Evolutionary conservation across 208 protist genomes (phyloP), one percentile per base, ranked within the genome.

Genomic region (Borovskyia barvae): DNA sequence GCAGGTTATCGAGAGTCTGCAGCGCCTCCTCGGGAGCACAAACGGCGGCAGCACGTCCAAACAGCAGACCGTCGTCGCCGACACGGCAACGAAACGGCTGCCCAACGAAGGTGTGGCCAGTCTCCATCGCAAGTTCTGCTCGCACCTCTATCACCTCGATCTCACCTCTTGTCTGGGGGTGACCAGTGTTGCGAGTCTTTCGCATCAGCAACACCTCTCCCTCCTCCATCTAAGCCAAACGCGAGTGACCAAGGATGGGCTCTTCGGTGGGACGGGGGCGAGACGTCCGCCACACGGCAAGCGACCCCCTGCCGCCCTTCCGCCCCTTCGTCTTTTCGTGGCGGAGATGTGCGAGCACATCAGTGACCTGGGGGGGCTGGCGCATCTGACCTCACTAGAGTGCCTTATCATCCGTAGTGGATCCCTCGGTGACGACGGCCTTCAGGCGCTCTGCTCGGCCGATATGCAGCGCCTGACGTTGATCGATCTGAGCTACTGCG

Each of bases 401-500:
- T 80, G 77, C 46, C 45, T 87, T 37, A 75, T 82, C 57, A 58
- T 82, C n/a, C 71, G 80, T 28, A 87, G 76, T 50, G 72, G 72
- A 9, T 75, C 65, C 32, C 80, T 87, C 29, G 61, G 67, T 24
- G 66, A 64, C 29, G 47, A 66, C 33, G 69, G 73, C 8, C 61
- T 80, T 49, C 48, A 37, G 22, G 17, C 46, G 7, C 0, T 58
- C 35, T 67, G 61, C 48, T 60, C 66, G 6, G 54, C 53, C 30
- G 29, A 47, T 25, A 63, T 72, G 57, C 45, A 30, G 1, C 45
- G 39, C 32, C 56, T 86, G 32, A 40, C 66, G 46, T 51, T 87
- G 29, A 30, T 82, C 17, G 72, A 87, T 40, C 61, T 87, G 56
- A 87, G 80, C 65, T 87, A 87, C 72, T 87, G 75, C 51, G 75